Base-by-base conservation (phyloP, 73 alveolate genomes). In the Paramecium caudatum region DNA sequence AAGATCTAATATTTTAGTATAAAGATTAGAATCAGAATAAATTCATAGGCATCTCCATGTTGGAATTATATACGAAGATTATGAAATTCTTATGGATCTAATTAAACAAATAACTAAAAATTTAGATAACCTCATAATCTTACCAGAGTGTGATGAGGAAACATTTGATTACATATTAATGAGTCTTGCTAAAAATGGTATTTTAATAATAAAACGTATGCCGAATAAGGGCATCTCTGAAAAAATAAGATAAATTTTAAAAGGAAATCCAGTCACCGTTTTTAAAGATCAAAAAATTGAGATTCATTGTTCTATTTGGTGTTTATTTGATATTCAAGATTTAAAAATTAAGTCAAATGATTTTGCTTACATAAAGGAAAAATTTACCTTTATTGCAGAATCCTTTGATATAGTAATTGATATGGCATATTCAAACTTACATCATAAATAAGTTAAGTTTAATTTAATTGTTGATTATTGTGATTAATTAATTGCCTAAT, bases 61-160 rank as follows among this genome's bases (percentile, higher is more conserved):
- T 15, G 88, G 68, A 1, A 74, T 74, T 15, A 74, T 74, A 16
- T 41, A 37, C 43, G 88, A 74, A 74, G 88, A 74, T 43, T 41
- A 37, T 41, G 88, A 74, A 74, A 37, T 74, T 8, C 7, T 74
- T 2, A 8, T 74, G 16, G 88, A 74, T 45, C 43, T 74, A 45
- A 74, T 74, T 15, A 36, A 74, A 21, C 30, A 39, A 21, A 36
- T 74, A 25, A 74, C 32, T 12, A 5, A 19, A 27, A 37, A 74
- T 27, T 74, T 74, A 45, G 88, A 74, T 3, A 74, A 74, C 10
- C 15, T 45, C 21, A 17, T 74, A 13, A 15, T 37, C 1, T 45
- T 74, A 74, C 62, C 62, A 2, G 62, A 74, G 17, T 74, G 88
- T 74, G 88, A 74, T 41, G 88, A 36, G 21, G 88, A 74, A 37